Evolutionary conservation across 2,329 filamentous ascomycete species (phyloP).

Genomic region (Fusarium nygamai): DNA sequence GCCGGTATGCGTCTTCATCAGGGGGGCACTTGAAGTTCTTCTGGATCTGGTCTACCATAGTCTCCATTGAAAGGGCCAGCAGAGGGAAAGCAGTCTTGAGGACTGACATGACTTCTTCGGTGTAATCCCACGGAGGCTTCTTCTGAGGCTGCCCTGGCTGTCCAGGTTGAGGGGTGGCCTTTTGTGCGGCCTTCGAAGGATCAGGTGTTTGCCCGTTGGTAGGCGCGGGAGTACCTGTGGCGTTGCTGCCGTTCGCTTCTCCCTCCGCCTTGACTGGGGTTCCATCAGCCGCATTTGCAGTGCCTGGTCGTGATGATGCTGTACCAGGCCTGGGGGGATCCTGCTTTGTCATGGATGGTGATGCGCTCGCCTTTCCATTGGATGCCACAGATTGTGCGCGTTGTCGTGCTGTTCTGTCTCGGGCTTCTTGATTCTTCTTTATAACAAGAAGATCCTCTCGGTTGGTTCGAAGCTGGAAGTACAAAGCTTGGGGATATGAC

Average conservation of each 20-base stretch:
- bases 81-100: constrained; percentile 98
- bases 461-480: constrained; percentile 93
- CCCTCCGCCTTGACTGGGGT: constrained; percentile 58
- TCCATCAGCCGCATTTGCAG: constrained; percentile 58
- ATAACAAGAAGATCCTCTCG: constrained; percentile 93
- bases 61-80: constrained; percentile 97
- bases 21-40: constrained; percentile 99
- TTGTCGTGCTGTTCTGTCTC: constrained; percentile 68
- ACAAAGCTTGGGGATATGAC: constrained; percentile 92
- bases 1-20: constrained; percentile 95
- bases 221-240: constrained; percentile 41
- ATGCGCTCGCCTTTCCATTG: constrained; percentile 57
- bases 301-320: constrained; percentile 58
- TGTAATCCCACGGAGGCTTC: constrained; percentile 95
- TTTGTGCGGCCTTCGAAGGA: constrained; percentile 37
- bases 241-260: constrained; percentile 47
- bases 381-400: constrained; percentile 58
- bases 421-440: constrained; percentile 86
- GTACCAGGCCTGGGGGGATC: constrained; percentile 56
- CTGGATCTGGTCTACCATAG: constrained; percentile 98
- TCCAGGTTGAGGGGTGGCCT: constrained; percentile 20
- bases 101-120: constrained; percentile 93
- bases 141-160: constrained; percentile 55
- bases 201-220: constrained; percentile 41
- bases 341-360: constrained; percentile 63